A percentile compares a stretch with the other conserved stretches of the same genome.
phyloP scores from a whole-genome alignment of 192 early-diverging fungal species.

The Coemansia sp. region DNA sequence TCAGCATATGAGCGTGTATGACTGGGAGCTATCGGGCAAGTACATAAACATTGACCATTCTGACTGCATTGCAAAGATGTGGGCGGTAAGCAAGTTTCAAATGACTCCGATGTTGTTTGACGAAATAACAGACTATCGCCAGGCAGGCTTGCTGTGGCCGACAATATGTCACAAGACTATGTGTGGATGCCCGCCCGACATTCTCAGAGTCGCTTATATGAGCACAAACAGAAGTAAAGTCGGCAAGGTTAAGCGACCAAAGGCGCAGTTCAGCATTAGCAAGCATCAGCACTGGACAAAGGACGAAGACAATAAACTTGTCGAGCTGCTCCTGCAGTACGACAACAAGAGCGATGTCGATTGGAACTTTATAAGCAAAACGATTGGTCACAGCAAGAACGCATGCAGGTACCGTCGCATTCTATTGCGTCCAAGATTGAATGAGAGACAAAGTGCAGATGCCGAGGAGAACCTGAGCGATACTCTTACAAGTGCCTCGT shows the following conservation, averaged over 20 bases:
- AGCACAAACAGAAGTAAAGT: constrained; percentile 20
- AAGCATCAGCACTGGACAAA: constrained; percentile 47
- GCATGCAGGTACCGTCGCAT: constrained; percentile 47
- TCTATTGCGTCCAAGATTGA: constrained; percentile 11
- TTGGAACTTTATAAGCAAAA: constrained; percentile 47
- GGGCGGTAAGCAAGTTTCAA: constrained; percentile 28
- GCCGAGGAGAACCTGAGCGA: constrained; percentile 10
- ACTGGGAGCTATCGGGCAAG: constrained; percentile 41
- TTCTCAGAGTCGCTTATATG: constrained; percentile 31
- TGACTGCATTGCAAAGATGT: constrained; percentile 47
- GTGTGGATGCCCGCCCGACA: constrained; percentile 20
- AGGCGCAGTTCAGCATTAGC: constrained; percentile 44
- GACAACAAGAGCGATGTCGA: constrained; percentile 30
- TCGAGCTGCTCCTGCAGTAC: constrained; percentile 21
- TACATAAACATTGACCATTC: constrained; percentile 45
- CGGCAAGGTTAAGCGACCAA: constrained; percentile 17
- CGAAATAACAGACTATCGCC: constrained; percentile 32
- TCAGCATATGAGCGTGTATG: constrained; percentile 26
- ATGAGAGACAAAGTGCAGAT: constrained; percentile 1
- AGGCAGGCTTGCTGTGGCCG: constrained; percentile 35
- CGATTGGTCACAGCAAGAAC: constrained; percentile 46
- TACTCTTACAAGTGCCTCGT: constrained; percentile 2
- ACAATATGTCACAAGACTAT: constrained; percentile 24
- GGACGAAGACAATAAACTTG: constrained; percentile 29
- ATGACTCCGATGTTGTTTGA: constrained; percentile 35